Evolutionary conservation across 1,284 basidiomycete genomes (phyloP), one percentile per base, ranked within the genome.

Genomic region (Porogramme epimiltina): DNA sequence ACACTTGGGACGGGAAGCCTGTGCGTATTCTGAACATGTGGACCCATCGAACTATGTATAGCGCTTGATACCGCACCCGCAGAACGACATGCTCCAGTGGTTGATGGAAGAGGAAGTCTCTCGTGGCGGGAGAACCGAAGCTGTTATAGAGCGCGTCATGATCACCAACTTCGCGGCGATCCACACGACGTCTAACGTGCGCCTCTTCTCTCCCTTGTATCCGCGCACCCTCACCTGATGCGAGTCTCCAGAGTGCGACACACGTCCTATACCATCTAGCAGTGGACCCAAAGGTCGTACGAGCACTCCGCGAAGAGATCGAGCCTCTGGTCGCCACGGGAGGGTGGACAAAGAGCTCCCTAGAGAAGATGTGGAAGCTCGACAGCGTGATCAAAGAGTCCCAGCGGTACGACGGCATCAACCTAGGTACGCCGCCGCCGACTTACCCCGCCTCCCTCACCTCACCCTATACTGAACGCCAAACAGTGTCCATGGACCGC

Each of bases 321-420:
- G 46, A 48, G 23, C 2, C 31, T 4, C 26, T 48, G 2, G 52
- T 75, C 4, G 51, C 55, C 0, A 61, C 65, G 24, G 69, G 78
- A 25, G 78, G 79, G 0, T 79, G 78, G 75, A 74, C 71, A 1
- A 79, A 80, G 56, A 59, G 59, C 0, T 66, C 73, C 0, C 62
- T 82, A 45, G 62, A 58, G 9, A 77, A 75, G 49, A 73, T 82
- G 72, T 62, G 66, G 48, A 77, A 77, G 51, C 56, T 82, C 20
- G 80, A 82, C 55, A 81, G 78, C 55, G 80, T 82, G 60, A 57
- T 84, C 45, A 72, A 74, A 44, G 80, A 82, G 60, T 72, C 73
- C 1, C 70, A 72, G 51, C 68, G 79, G 8, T 51, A 71, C 38
- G 70, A 70, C 36, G 71, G 69, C 0, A 59, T 70, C 24, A 57